These are phyloP conservation scores for Graphium sp. DNA, from an alignment of 2,329 filamentous ascomycete genomes.

Conservation along the genomic window DNA sequence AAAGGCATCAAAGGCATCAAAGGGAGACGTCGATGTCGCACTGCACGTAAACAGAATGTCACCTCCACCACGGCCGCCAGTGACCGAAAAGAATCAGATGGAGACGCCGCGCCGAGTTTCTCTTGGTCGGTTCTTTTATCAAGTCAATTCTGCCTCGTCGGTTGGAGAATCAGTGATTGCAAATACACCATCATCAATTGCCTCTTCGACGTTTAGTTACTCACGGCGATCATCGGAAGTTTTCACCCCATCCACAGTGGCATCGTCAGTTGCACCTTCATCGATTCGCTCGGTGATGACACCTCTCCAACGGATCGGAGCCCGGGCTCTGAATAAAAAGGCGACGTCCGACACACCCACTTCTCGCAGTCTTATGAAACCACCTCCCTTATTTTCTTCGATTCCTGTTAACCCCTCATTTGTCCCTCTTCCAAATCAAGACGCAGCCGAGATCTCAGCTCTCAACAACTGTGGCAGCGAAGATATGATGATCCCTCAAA, in stretches of 20 bases:
- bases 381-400: not conserved
- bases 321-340: conserved; percentile 25
- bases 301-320: conserved; percentile 35
- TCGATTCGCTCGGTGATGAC: conserved; percentile 26
- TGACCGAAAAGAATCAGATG: too few relatives aligned
- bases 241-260: conserved; percentile 14
- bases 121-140: conserved; percentile 3
- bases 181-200: conserved; percentile 4
- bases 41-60: not conserved
- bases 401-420: conserved; percentile 29
- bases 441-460: conserved; percentile 33
- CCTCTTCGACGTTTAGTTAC: conserved; percentile 15
- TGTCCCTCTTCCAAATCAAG: conserved; percentile 35
- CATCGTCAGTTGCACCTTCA: conserved; percentile 14
- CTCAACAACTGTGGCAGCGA: conserved; percentile 36
- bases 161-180: not conserved
- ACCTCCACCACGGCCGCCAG: conserved; percentile 2
- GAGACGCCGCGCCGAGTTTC: conserved; percentile 2
- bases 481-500: conserved; percentile 35
- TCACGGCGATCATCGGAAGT: conserved; percentile 13
- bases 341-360: conserved; percentile 9
- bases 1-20: not conserved
- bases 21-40: not conserved
- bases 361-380: not conserved
- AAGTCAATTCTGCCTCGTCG: not conserved